These are phyloP conservation scores for Metschnikowia drakensbergensis DNA, from an alignment of 805 yeast species.

Conservation along the genomic window DNA sequence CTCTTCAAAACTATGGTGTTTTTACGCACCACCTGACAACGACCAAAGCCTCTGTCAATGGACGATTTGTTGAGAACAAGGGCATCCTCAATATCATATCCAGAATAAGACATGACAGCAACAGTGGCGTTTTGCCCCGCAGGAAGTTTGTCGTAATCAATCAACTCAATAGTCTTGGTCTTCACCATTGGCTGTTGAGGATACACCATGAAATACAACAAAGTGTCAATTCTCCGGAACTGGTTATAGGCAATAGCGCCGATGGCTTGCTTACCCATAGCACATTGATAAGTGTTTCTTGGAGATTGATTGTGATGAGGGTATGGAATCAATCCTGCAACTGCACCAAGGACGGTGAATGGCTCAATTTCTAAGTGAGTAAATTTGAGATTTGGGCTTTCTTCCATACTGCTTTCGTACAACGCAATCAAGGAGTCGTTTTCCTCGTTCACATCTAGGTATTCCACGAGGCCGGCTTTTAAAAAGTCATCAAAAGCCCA, in stretches of 20 bases:
- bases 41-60: constrained; percentile 93
- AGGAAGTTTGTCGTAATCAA: constrained; percentile 92
- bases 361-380: constrained; percentile 97
- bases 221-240: constrained; percentile 90
- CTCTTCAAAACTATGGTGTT: constrained; percentile 86
- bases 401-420: constrained; percentile 56
- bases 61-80: constrained; percentile 90
- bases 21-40: constrained; percentile 93
- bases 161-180: constrained; percentile 92
- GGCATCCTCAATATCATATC: constrained; percentile 99
- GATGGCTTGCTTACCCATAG: constrained; percentile 99
- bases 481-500: constrained; percentile 91
- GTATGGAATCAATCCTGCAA: constrained; percentile 87
- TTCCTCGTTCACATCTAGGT: constrained; percentile 95
- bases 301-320: constrained; percentile 94
- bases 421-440: constrained; percentile 91
- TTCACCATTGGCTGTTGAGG: constrained; percentile 99
- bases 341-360: constrained; percentile 87
- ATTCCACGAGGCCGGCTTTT: constrained; percentile 83
- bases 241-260: constrained; percentile 98
- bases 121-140: constrained; percentile 99
- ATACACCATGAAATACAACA: constrained; percentile 92
- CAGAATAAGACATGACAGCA: constrained; percentile 98
- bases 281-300: constrained; percentile 89
- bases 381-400: constrained; percentile 46